These are phyloP conservation scores for Kalmusia sp. DNA, from an alignment of 2,329 filamentous ascomycete genomes.

Conservation along the genomic window DNA sequence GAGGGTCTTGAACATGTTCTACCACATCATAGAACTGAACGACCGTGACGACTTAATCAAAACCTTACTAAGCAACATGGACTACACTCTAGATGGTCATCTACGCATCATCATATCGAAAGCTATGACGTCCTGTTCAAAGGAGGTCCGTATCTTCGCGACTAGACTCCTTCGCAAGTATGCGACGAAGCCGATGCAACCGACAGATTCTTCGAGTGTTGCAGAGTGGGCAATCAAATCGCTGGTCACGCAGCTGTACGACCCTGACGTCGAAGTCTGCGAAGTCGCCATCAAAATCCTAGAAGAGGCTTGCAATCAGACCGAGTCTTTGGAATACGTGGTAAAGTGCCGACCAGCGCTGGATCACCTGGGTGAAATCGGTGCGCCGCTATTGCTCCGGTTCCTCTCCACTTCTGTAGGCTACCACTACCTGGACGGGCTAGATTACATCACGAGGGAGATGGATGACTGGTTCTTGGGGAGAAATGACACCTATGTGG, in stretches of 20 bases:
- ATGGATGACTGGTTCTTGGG: conserved; percentile 99
- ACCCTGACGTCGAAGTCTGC: conserved; percentile 95
- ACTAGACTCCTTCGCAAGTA: conserved; percentile 89
- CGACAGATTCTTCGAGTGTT: conserved; percentile 59
- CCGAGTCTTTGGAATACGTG: conserved; percentile 89
- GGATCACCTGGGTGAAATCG: conserved; percentile 95
- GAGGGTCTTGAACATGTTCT: conserved; percentile 99
- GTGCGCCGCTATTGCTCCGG: conserved; percentile 86
- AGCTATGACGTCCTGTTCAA: conserved; percentile 87
- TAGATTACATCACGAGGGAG: conserved; percentile 98
- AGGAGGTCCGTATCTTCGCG: conserved; percentile 87
- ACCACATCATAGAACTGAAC: conserved; percentile 92
- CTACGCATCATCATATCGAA: conserved; percentile 92
- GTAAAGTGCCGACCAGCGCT: conserved; percentile 94
- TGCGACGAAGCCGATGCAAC: conserved; percentile 66
- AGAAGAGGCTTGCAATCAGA: conserved; percentile 95
- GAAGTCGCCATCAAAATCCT: conserved; percentile 96
- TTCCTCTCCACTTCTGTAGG: conserved; percentile 96
- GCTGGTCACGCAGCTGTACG: conserved; percentile 97
- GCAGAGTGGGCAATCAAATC: conserved; percentile 96
- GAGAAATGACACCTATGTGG: conserved; percentile 94
- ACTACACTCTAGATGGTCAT: conserved; percentile 85
- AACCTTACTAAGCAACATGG: conserved; percentile 85
- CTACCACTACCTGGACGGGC: conserved; percentile 94
- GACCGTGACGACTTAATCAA: conserved; percentile 92